A percentile compares a stretch with the other conserved stretches of the same genome.
These are phyloP conservation scores for Panus rudis DNA, from an alignment of 768 basidiomycete genomes.

Conservation along the genomic window DNA sequence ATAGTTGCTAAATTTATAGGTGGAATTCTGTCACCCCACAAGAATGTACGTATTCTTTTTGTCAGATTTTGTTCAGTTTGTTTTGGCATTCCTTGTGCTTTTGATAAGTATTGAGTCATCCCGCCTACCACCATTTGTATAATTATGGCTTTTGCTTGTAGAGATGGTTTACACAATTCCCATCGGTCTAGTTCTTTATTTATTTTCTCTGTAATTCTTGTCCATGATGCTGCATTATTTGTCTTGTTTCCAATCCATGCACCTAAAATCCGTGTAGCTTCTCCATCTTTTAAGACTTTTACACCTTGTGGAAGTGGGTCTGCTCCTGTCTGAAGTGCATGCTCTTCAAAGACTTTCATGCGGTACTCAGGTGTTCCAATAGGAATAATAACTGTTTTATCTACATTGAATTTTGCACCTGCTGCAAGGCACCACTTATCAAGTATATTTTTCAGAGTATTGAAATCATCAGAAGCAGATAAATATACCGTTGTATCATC, in stretches of 20 bases:
- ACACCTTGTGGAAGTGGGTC: background rate
- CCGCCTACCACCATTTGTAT: slow-evolving; percentile 14
- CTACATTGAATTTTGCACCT: slow-evolving; percentile 2
- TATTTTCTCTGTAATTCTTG: slow-evolving; percentile 17
- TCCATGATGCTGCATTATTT: slow-evolving; percentile 5
- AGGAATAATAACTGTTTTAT: background rate
- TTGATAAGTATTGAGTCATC: slow-evolving; percentile 24
- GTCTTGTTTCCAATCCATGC: slow-evolving; percentile 14
- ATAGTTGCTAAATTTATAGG: background rate
- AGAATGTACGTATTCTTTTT: slow-evolving; percentile 14
- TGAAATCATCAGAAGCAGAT: background rate
- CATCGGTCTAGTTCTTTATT: slow-evolving; percentile 7
- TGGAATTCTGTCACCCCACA: slow-evolving; percentile 8
- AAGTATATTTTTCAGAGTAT: background rate
- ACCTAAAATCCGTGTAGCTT: slow-evolving; percentile 9
- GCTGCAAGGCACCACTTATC: slow-evolving; percentile 4
- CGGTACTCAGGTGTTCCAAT: background rate
- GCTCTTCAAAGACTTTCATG: background rate
- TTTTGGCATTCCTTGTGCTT: slow-evolving; percentile 26
- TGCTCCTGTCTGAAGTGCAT: background rate
- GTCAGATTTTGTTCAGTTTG: slow-evolving; percentile 7
- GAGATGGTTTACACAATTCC: slow-evolving; percentile 9
- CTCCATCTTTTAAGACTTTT: background rate
- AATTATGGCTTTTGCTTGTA: slow-evolving; percentile 11
- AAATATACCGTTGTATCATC: slow-evolving; percentile 33